These are phyloP conservation scores for Trichoderma sp. DNA, from an alignment of 2,329 filamentous ascomycete genomes.

Conservation along the genomic window DNA sequence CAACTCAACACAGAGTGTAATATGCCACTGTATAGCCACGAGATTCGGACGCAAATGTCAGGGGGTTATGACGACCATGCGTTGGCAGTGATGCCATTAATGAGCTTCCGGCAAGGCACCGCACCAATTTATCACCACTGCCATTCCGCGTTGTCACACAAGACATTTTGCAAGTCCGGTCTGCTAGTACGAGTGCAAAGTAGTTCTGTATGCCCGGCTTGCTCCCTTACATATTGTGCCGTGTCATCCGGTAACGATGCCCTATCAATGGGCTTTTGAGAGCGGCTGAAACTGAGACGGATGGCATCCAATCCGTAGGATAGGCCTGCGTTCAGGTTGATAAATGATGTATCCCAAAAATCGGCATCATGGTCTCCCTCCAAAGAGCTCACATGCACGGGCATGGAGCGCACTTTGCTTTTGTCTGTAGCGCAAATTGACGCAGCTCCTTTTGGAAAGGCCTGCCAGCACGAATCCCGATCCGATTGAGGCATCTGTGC, in stretches of 20 bases:
- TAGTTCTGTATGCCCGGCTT: not conserved
- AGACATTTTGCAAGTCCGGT: not conserved
- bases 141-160: not conserved
- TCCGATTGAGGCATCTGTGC: conserved; percentile 1
- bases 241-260: not conserved
- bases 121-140: not conserved
- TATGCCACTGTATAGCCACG: not conserved
- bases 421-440: not conserved
- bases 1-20: not conserved
- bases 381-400: not conserved
- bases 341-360: not conserved
- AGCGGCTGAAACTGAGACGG: not conserved
- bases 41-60: not conserved
- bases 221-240: conserved; percentile 2
- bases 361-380: not conserved
- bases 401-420: not conserved
- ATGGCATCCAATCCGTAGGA: not conserved
- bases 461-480: not conserved
- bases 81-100: conserved; percentile 1
- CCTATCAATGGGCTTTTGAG: not conserved
- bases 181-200: not conserved
- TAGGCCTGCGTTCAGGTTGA: not conserved
- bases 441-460: not conserved
- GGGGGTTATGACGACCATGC: not conserved
- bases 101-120: not conserved